A percentile compares a stretch with the other conserved stretches of the same genome.
These are phyloP conservation scores for Daldinia sp. DNA, from an alignment of 2,329 filamentous ascomycete species.

Conservation along the genomic window DNA sequence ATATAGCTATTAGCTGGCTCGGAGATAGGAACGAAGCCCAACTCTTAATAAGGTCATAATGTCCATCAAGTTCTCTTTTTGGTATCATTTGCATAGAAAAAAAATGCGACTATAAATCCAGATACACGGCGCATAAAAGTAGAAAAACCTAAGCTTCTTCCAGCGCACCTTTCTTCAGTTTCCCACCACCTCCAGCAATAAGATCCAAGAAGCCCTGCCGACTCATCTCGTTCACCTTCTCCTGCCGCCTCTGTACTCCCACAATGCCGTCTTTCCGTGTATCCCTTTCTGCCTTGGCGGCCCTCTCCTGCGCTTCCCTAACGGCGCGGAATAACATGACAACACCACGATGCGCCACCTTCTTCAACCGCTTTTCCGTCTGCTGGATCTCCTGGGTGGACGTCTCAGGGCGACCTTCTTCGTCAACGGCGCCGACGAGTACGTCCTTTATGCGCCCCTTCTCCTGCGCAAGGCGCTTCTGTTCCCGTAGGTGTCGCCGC, in stretches of 20 bases:
- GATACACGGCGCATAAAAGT: not conserved
- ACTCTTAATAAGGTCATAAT: slow-evolving; percentile 44
- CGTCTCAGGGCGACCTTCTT: slow-evolving; percentile 56
- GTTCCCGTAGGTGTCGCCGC: slow-evolving; percentile 79
- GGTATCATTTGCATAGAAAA: slow-evolving; percentile 36
- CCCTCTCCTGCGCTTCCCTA: slow-evolving; percentile 89
- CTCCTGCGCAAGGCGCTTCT: slow-evolving; percentile 82
- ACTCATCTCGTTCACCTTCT: slow-evolving; percentile 94
- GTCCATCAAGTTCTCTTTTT: slow-evolving; percentile 27
- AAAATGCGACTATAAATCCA: not conserved
- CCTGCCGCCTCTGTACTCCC: slow-evolving; percentile 82
- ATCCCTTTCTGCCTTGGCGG: slow-evolving; percentile 78
- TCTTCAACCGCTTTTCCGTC: slow-evolving; percentile 82
- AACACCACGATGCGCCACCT: slow-evolving; percentile 92
- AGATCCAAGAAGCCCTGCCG: slow-evolving; percentile 96
- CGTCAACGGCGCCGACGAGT: slow-evolving; percentile 71
- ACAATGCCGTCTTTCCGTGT: slow-evolving; percentile 79
- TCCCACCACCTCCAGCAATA: slow-evolving; percentile 75
- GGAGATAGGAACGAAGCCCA: slow-evolving; percentile 43
- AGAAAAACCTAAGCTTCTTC: slow-evolving; percentile 63
- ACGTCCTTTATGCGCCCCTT: slow-evolving; percentile 92
- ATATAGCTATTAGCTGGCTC: slow-evolving; percentile 26
- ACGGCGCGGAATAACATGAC: slow-evolving; percentile 98
- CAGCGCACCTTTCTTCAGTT: slow-evolving; percentile 68
- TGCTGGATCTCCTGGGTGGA: slow-evolving; percentile 71